Evolutionary conservation across 352 stramenopile species (phyloP), one percentile per base, ranked within the genome.

Genomic region (Pythium sukuiense): DNA sequence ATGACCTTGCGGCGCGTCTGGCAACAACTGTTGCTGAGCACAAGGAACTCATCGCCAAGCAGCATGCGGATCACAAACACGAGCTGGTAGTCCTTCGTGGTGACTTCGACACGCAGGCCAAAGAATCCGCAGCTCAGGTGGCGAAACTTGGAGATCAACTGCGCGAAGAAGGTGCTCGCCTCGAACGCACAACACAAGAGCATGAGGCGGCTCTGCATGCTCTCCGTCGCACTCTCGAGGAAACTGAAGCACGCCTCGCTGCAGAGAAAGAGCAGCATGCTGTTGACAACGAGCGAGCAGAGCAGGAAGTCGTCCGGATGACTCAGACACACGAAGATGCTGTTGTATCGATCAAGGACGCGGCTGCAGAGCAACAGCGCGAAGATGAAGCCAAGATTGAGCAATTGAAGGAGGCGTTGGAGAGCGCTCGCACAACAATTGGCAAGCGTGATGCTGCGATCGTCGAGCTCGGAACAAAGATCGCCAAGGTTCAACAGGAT

Each of bases 391-490:
- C 13, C 8, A 50, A 14, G 43, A 50, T 50, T 14, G 43, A 14
- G 35, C 6, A 43, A 12, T 14, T 43, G 35, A 43, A 43, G 6
- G 35, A 43, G 16, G 32, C 50, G 6, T 12, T 59, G 35, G 35
- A 53, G 26, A 33, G 14, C 9, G 32, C 39, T 20, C 27, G 18
- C 13, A 33, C 37, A 32, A 54, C 26, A 3, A 62, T 62, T 29
- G 26, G 14, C 13, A 29, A 49, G 43, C 61, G 52, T 56, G 52
- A 63, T 26, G 46, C 45, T 7, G 52, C 29, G 41, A 69, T 63
- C 27, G 32, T 27, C 37, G 32, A 59, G 14, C 62, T 69, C 3
- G 46, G 39, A 11, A 46, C 20, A 16, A 64, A 50, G 29, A 55
- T 56, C 8, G 50, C 27, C 7, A 49, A 32, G 24, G 24, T 67